phyloP scores from a whole-genome alignment of 306 rosid species.

The Neltuma alba region DNA sequence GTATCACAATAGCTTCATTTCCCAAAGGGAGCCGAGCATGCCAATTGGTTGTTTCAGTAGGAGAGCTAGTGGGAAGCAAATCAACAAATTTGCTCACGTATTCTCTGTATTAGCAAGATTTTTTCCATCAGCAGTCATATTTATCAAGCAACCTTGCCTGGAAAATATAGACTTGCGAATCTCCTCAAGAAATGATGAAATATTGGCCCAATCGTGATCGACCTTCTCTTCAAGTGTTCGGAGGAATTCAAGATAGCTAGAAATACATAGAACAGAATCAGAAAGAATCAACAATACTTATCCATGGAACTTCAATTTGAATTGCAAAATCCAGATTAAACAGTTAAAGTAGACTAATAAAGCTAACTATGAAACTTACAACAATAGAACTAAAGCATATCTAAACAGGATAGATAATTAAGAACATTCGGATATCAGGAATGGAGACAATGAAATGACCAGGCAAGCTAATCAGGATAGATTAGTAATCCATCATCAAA shows the following conservation, averaged over 20 bases:
- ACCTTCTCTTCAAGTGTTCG: slow-evolving; percentile 80
- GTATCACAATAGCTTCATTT: slow-evolving; percentile 90
- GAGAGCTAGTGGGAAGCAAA: slow-evolving; percentile 70
- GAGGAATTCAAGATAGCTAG: slow-evolving; percentile 88
- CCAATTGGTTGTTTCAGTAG: slow-evolving; percentile 53
- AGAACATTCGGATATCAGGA: slow-evolving; percentile 28
- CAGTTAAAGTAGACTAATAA: slow-evolving; percentile 12
- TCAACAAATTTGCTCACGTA: slow-evolving; percentile 74
- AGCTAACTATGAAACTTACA: slow-evolving; percentile 23
- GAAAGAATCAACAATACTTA: not conserved
- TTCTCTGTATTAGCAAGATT: slow-evolving; percentile 55
- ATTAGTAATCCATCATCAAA: slow-evolving; percentile 11
- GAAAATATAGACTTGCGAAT: slow-evolving; percentile 80
- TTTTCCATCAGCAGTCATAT: slow-evolving; percentile 82
- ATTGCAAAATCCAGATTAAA: slow-evolving; percentile 15
- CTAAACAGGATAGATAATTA: not conserved
- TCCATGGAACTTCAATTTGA: slow-evolving; percentile 22
- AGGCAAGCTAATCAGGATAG: no score
- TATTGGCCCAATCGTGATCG: slow-evolving; percentile 83
- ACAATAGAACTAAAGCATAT: slow-evolving; percentile 2
- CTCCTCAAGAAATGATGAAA: slow-evolving; percentile 93
- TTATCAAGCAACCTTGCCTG: slow-evolving; percentile 73
- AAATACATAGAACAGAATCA: slow-evolving; percentile 33
- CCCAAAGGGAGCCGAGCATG: slow-evolving; percentile 60
- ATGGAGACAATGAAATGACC: slow-evolving; percentile 21